Conservation (phyloP, 2,329 filamentous ascomycete species). For the Alternaria triticina region DNA sequence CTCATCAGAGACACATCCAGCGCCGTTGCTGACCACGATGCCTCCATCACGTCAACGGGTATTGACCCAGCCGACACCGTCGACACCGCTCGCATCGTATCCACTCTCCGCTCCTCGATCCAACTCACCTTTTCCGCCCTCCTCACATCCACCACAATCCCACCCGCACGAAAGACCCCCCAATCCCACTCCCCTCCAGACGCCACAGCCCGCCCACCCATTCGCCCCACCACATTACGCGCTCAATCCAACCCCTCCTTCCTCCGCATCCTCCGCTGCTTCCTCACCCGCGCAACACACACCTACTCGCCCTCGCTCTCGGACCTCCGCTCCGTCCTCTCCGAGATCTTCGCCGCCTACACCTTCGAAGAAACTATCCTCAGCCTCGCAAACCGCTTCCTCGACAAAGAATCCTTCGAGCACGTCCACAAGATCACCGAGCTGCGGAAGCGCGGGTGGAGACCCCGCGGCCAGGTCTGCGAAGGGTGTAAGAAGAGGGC, state of each 20-base stretch:
- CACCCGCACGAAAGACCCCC: conserved; percentile 20
- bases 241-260: conserved; percentile 72
- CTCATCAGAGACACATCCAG: conserved; percentile 55
- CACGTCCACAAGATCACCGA: conserved; percentile 77
- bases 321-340: conserved; percentile 82
- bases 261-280: conserved; percentile 84
- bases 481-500: conserved; percentile 82
- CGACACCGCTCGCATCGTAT: conserved; percentile 67
- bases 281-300: conserved; percentile 80
- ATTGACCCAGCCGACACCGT: conserved; percentile 38
- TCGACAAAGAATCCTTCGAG: conserved; percentile 88
- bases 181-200: conserved; percentile 35
- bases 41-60: conserved; percentile 32
- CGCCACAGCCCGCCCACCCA: conserved; percentile 23
- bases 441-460: conserved; percentile 84
- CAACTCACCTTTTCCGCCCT: conserved; percentile 91
- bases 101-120: conserved; percentile 76
- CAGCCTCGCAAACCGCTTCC: conserved; percentile 79
- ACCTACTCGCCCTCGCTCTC: conserved; percentile 80
- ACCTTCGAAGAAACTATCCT: conserved; percentile 93
- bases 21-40: conserved; percentile 55
- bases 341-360: conserved; percentile 93
- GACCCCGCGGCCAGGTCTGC: conserved; percentile 83
- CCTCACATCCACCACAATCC: conserved; percentile 68
- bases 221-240: conserved; percentile 30